Base-by-base conservation (phyloP, 257 asterid genomes). In the Thymus quinquecostatus region DNA sequence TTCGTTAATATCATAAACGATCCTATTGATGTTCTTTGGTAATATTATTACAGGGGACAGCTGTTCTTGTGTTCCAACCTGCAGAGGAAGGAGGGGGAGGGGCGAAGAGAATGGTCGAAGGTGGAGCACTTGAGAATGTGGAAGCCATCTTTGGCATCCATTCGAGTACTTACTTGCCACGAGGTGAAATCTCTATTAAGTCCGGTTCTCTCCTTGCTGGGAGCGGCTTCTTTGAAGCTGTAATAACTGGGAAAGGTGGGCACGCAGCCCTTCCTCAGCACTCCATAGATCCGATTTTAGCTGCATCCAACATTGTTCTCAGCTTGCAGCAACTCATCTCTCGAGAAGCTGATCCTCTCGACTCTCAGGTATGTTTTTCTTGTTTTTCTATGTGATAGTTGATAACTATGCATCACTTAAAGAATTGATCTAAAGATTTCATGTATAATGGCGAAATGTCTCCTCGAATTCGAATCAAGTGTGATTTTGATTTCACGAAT, bases 51-150 rank as follows among this genome's bases (percentile, higher is more conserved):
- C 76, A 94, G 99, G 99, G 99, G 75, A 94, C 99, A 1, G 96
- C 87, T 65, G 87, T 87, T 70, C 89, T 94, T 10, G 88, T 94
- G 69, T 94, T 91, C 83, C 99, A 94, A 83, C 99, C 99, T 6
- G 99, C 96, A 27, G 99, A 94, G 81, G 99, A 94, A 85, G 98
- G 99, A 68, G 89, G 92, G 59, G 97, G 97, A 41, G 99, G 97
- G 71, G 96, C 96, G 3, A 91, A 86, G 83, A 89, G 73, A 80
- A 89, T 94, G 93, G 33, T 94, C 63, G 97, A 89, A 72, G 92
- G 78, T 32, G 96, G 98, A 66, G 88, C 84, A 32, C 80, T 94
- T 32, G 90, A 88, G 64, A 88, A 89, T 47, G 92, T 91, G 3
- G 83, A 85, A 67, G 97, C 98, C 70, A 89, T 94, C 70, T 91